phyloP scores from a whole-genome alignment of 2,329 filamentous ascomycete genomes.

The Colletotrichum truncatum region DNA sequence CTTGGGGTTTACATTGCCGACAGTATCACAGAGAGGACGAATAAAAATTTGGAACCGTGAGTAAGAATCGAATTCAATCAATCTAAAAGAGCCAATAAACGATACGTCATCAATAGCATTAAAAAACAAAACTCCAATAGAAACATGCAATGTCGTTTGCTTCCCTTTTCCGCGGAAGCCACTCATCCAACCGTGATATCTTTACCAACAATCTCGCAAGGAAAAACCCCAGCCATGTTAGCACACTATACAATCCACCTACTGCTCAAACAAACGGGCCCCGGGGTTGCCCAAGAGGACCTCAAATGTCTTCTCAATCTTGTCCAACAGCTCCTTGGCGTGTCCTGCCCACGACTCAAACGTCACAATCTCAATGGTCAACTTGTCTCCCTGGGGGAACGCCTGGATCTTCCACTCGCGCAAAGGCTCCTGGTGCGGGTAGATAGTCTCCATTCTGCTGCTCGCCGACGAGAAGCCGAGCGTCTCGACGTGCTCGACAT shows the following conservation, averaged over 20 bases:
- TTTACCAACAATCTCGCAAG: neutral
- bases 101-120: neutral
- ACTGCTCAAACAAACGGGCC: conserved; percentile 39
- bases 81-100: too few relatives aligned
- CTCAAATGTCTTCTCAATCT: conserved; percentile 53
- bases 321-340: conserved; percentile 59
- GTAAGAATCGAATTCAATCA: too few relatives aligned
- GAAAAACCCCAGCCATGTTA: neutral
- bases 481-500: conserved; percentile 68
- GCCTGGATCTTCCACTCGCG: conserved; percentile 70
- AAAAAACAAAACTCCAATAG: conserved; percentile 6
- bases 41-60: too few relatives aligned
- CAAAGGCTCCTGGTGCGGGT: conserved; percentile 65
- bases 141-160: neutral
- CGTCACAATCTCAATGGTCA: conserved; percentile 68
- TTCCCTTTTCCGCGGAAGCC: neutral
- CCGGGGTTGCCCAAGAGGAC: conserved; percentile 47
- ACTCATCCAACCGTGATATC: neutral
- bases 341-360: conserved; percentile 63
- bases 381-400: conserved; percentile 60
- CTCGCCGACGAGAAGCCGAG: conserved; percentile 50
- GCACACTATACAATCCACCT: neutral
- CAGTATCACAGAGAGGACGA: too few relatives aligned
- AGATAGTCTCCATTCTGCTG: conserved; percentile 63
- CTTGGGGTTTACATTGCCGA: too few relatives aligned